These are phyloP conservation scores for Diatrype stigma DNA, from an alignment of 2,329 filamentous ascomycete species.

Conservation along the genomic window DNA sequence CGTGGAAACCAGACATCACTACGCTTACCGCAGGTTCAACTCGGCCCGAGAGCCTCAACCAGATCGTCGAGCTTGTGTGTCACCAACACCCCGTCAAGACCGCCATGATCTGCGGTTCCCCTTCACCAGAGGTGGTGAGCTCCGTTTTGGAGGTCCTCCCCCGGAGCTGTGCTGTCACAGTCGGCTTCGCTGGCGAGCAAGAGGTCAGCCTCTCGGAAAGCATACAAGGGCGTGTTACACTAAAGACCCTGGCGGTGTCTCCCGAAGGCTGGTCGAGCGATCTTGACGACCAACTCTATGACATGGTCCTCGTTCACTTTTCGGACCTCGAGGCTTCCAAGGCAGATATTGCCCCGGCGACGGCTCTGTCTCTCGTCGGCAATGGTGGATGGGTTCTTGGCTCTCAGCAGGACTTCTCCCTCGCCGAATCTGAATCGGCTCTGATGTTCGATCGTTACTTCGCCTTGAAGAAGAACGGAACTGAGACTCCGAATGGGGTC, in stretches of 20 bases:
- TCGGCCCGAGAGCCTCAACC: not conserved
- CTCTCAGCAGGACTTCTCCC: conserved; percentile 2
- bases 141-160: conserved; percentile 2
- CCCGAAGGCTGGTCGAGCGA: conserved; percentile 4
- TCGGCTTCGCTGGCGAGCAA: conserved; percentile 4
- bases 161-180: conserved; percentile 5
- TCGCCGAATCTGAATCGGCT: conserved; percentile 1
- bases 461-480: conserved; percentile 2
- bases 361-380: conserved; percentile 2
- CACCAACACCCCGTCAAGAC: conserved; percentile 7
- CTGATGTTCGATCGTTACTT: conserved; percentile 8
- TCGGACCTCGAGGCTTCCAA: conserved; percentile 1
- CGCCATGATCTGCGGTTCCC: conserved; percentile 5
- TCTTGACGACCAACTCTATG: conserved; percentile 3
- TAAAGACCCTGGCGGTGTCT: not conserved
- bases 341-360: not conserved
- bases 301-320: conserved; percentile 8
- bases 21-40: not conserved
- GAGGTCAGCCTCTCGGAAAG: conserved; percentile 1
- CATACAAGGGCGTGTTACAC: conserved; percentile 3
- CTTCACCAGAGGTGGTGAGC: not conserved
- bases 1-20: conserved; percentile 12
- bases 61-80: conserved; percentile 8
- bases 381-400: conserved; percentile 15
- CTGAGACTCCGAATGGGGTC: not conserved